These are phyloP conservation scores for Fomitopsis palustris DNA, from an alignment of 1,284 basidiomycete genomes.

Conservation along the genomic window DNA sequence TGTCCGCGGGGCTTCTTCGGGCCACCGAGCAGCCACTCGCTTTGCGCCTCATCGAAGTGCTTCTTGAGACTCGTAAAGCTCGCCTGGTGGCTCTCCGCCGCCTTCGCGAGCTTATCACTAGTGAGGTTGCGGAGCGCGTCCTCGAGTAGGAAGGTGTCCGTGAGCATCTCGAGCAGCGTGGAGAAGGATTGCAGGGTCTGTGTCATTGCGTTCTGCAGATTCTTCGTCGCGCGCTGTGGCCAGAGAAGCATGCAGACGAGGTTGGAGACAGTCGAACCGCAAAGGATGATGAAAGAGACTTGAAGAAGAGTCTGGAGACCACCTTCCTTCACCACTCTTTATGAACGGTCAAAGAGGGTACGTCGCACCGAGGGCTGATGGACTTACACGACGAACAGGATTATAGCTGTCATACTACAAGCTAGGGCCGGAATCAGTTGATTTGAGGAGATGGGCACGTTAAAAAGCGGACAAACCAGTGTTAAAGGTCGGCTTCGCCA, in stretches of 20 bases:
- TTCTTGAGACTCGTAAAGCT: constrained; percentile 87
- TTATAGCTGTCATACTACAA: constrained; percentile 88
- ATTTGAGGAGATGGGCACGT: not conserved
- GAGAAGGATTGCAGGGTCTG: constrained; percentile 85
- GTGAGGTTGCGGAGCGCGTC: constrained; percentile 53
- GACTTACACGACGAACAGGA: constrained; percentile 81
- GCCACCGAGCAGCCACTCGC: constrained; percentile 64
- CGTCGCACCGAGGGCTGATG: constrained; percentile 4
- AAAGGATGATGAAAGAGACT: constrained; percentile 74
- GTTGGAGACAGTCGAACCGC: constrained; percentile 79
- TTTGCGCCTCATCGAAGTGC: constrained; percentile 79
- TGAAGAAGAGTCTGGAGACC: constrained; percentile 71
- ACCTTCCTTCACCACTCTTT: constrained; percentile 87
- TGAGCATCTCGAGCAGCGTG: constrained; percentile 79
- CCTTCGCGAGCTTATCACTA: constrained; percentile 63
- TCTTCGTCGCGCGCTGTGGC: constrained; percentile 80
- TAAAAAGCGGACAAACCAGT: constrained; percentile 53
- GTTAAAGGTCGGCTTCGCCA: constrained; percentile 87
- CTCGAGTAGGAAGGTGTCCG: constrained; percentile 82
- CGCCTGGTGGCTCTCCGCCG: constrained; percentile 79
- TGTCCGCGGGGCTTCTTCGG: constrained; percentile 30
- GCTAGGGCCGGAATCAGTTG: constrained; percentile 39
- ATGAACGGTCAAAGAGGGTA: not conserved
- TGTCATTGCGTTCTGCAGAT: constrained; percentile 82
- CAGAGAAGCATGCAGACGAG: constrained; percentile 81